These are phyloP conservation scores for Lentinula sp. DNA, from an alignment of 768 basidiomycete genomes.

Conservation along the genomic window DNA sequence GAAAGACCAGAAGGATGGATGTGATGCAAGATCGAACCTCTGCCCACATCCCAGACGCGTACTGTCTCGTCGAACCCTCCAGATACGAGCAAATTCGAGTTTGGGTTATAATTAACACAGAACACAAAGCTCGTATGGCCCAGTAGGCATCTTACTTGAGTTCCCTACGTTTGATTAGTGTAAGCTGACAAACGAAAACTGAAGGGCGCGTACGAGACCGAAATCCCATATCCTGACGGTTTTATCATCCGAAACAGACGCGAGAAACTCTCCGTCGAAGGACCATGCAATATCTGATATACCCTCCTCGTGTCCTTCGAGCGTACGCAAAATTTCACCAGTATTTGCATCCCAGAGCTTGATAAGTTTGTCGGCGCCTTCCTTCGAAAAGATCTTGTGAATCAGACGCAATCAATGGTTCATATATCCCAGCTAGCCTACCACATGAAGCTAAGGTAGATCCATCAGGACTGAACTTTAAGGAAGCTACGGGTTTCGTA, in stretches of 20 bases:
- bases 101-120: slow-evolving; percentile 87
- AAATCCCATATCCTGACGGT: slow-evolving; percentile 83
- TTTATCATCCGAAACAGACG: slow-evolving; percentile 92
- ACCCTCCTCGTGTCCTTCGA: slow-evolving; percentile 72
- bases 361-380: slow-evolving; percentile 79
- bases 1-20: background rate
- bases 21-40: slow-evolving; percentile 43
- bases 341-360: slow-evolving; percentile 76
- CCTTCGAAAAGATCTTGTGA: slow-evolving; percentile 20
- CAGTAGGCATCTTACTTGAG: slow-evolving; percentile 56
- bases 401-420: slow-evolving; percentile 2
- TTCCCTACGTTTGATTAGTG: slow-evolving; percentile 32
- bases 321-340: slow-evolving; percentile 67
- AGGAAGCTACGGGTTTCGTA: slow-evolving; percentile 69
- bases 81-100: slow-evolving; percentile 85
- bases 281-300: slow-evolving; percentile 93
- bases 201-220: slow-evolving; percentile 40
- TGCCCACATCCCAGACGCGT: slow-evolving; percentile 91
- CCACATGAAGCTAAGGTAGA: slow-evolving; percentile 77
- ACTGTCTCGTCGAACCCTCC: slow-evolving; percentile 96
- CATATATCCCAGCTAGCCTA: slow-evolving; percentile 29
- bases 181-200: background rate
- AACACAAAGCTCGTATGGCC: slow-evolving; percentile 95
- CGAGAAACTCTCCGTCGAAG: slow-evolving; percentile 70
- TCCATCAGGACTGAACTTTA: slow-evolving; percentile 89